Conservation (phyloP, 2,329 filamentous ascomycete species). For the Fusarium devonianum region DNA sequence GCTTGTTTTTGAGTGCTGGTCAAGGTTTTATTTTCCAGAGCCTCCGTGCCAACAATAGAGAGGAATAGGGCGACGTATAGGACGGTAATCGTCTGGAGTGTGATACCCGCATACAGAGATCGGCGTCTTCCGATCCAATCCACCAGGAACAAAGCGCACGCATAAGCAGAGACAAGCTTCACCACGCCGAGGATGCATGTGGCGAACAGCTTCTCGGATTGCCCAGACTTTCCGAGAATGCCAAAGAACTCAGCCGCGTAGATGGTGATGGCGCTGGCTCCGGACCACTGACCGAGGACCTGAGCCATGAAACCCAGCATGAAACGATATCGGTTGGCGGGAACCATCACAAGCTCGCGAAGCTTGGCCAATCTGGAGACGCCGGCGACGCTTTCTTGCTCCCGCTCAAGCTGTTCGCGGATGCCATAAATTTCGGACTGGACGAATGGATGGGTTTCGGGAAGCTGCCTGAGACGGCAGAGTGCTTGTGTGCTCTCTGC, state of each 20-base stretch:
- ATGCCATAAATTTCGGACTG: constrained; percentile 41
- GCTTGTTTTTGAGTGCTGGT: constrained; percentile 40
- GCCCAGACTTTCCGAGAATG: constrained; percentile 38
- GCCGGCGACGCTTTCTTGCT: constrained; percentile 46
- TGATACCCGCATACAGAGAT: constrained; percentile 46
- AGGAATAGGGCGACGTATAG: constrained; percentile 43
- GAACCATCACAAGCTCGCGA: constrained; percentile 44
- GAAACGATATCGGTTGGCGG: constrained; percentile 42
- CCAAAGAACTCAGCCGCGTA: constrained; percentile 43
- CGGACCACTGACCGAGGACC: constrained; percentile 41
- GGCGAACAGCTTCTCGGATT: constrained; percentile 36
- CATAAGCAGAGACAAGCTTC: constrained; percentile 41
- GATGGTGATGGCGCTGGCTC: constrained; percentile 44
- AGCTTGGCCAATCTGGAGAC: constrained; percentile 43
- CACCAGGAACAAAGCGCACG: constrained; percentile 43
- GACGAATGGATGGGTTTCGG: constrained; percentile 41
- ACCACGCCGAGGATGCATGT: constrained; percentile 40
- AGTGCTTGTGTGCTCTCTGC: constrained; percentile 30
- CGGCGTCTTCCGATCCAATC: constrained; percentile 44
- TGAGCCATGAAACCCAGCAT: constrained; percentile 43
- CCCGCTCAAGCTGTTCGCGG: constrained; percentile 44
- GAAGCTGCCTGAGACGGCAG: constrained; percentile 35
- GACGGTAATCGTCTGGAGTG: constrained; percentile 43
- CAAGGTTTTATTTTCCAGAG: constrained; percentile 18
- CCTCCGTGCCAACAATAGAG: constrained; percentile 40